Conservation (phyloP, 2,329 filamentous ascomycete species). For the Claviceps quebecensis region DNA sequence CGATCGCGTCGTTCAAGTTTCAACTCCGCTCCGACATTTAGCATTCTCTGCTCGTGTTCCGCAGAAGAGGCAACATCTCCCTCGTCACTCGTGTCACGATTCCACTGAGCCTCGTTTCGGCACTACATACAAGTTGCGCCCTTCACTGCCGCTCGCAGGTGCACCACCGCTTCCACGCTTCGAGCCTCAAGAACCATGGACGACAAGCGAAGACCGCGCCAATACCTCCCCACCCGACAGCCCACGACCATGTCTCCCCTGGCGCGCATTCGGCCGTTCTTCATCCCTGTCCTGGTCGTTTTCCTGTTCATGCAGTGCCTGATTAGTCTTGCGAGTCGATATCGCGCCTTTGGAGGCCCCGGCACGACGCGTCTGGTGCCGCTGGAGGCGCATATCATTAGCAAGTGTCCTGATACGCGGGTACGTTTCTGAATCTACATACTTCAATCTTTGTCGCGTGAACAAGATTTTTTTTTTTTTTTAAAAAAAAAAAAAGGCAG, state of each 20-base stretch:
- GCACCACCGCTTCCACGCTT: not conserved
- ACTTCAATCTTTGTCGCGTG: not conserved
- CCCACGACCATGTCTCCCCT: slow-evolving; percentile 1
- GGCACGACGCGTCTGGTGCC: slow-evolving; percentile 41
- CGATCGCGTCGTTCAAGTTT: too few relatives aligned
- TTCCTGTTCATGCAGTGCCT: slow-evolving; percentile 1
- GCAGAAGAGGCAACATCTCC: too few relatives aligned
- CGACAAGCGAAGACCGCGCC: not conserved
- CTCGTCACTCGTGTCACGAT: too few relatives aligned
- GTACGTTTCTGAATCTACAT: slow-evolving; percentile 18
- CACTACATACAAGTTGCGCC: too few relatives aligned
- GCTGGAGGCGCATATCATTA: slow-evolving; percentile 91
- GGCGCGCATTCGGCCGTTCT: slow-evolving; percentile 1
- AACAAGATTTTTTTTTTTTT: not conserved
- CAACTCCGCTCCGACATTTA: too few relatives aligned
- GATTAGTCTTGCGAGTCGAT: not conserved
- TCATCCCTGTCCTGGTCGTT: slow-evolving; percentile 2
- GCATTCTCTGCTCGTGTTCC: too few relatives aligned
- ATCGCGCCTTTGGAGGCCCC: not conserved
- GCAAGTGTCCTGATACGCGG: slow-evolving; percentile 85
- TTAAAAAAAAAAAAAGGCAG: too few relatives aligned
- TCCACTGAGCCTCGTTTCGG: too few relatives aligned
- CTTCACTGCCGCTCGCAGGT: too few relatives aligned
- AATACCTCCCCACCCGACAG: not conserved
- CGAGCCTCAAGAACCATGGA: not conserved